A percentile compares a stretch with the other conserved stretches of the same genome.
phyloP scores from a whole-genome alignment of 202 grass and related monocot genomes.

The Zizania palustris region DNA sequence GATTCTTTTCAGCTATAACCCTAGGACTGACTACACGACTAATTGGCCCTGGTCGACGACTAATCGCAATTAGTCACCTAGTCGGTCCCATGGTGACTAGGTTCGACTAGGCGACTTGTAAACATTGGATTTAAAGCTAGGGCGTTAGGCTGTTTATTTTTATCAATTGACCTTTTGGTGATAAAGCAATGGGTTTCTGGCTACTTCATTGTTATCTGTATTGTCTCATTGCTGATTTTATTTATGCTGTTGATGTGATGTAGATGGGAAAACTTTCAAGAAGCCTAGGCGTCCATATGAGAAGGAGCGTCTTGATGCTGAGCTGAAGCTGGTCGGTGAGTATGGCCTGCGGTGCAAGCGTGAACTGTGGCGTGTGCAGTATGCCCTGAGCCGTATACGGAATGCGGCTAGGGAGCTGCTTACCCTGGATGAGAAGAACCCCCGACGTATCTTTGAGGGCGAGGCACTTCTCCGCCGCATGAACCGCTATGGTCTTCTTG shows the following conservation, averaged over 20 bases:
- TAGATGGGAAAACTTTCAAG: constrained; percentile 66
- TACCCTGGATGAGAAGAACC: constrained; percentile 65
- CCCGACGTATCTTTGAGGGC: constrained; percentile 61
- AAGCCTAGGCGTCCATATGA: constrained; percentile 60
- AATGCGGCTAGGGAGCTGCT: constrained; percentile 62
- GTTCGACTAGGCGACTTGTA: no score
- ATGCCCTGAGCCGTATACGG: constrained; percentile 59
- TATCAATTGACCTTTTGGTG: background rate
- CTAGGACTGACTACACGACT: no score
- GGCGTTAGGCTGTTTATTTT: no score
- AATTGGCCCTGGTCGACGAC: no score
- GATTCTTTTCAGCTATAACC: no score
- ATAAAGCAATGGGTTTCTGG: background rate
- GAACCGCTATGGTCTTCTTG: constrained; percentile 58
- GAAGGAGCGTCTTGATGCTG: constrained; percentile 65
- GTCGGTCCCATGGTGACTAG: no score
- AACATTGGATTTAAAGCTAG: background rate
- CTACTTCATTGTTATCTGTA: background rate
- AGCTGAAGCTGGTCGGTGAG: constrained; percentile 60
- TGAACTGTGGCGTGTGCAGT: constrained; percentile 65
- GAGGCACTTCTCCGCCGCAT: constrained; percentile 62
- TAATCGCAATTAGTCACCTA: no score
- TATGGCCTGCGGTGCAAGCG: constrained; percentile 62
- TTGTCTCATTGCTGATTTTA: background rate
- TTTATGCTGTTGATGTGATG: background rate